phyloP scores from a whole-genome alignment of 83 land plant species.

The Picea abies region DNA sequence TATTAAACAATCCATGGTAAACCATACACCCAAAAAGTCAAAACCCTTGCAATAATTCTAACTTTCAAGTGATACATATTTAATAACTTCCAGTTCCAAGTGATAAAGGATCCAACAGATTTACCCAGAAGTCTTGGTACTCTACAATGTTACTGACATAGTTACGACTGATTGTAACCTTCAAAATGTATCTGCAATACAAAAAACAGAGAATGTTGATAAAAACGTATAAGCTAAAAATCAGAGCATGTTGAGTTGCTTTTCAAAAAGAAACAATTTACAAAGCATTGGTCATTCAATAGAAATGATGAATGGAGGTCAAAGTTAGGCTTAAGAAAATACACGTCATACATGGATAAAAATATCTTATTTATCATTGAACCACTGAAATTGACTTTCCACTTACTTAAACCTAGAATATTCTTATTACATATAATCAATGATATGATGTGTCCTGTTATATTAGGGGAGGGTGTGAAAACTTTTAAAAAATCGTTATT shows the following conservation, averaged over 20 bases:
- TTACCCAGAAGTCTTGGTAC: slow-evolving; percentile 88
- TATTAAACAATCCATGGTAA: not conserved
- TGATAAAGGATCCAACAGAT: not conserved
- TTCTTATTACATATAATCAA: too few relatives aligned
- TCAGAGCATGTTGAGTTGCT: not conserved
- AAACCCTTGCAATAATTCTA: not conserved
- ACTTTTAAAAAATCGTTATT: too few relatives aligned
- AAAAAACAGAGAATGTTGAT: not conserved
- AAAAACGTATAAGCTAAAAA: not conserved
- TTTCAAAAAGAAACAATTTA: too few relatives aligned
- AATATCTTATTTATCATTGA: too few relatives aligned
- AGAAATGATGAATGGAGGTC: too few relatives aligned
- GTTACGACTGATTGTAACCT: slow-evolving; percentile 92
- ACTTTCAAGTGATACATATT: not conserved
- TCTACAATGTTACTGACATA: slow-evolving; percentile 91
- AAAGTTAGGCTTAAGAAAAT: too few relatives aligned
- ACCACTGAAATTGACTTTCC: too few relatives aligned
- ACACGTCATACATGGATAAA: too few relatives aligned
- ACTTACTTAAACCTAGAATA: too few relatives aligned
- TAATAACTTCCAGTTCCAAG: not conserved
- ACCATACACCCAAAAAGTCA: not conserved
- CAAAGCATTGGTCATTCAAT: too few relatives aligned
- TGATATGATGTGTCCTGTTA: too few relatives aligned
- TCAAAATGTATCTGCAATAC: slow-evolving; percentile 81
- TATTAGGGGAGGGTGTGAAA: too few relatives aligned